Conservation (phyloP, 257 asterid genomes). For the Solanum pennellii region DNA sequence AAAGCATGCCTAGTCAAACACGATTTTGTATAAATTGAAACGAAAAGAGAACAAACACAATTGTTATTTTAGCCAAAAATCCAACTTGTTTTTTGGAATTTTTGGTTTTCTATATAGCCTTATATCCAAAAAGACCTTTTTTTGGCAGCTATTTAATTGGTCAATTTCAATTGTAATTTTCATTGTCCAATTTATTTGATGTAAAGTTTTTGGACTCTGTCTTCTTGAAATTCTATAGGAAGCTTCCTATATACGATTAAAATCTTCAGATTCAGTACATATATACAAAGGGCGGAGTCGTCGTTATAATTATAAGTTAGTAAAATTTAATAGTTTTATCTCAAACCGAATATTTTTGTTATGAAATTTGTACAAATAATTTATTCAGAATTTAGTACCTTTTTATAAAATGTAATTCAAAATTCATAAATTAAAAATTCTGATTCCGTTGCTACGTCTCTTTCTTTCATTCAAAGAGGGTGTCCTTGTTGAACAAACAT, state of each 20-base stretch:
- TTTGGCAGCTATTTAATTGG: neutral
- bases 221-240: neutral
- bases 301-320: neutral
- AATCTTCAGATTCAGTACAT: neutral
- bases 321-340: neutral
- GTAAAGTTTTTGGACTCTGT: neutral
- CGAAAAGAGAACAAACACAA: neutral
- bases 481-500: neutral
- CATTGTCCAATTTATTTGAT: neutral
- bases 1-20: no score
- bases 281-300: neutral
- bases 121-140: neutral
- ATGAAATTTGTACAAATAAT: neutral
- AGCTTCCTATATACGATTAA: neutral
- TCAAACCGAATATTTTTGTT: neutral
- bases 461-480: neutral
- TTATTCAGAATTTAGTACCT: neutral
- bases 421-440: neutral
- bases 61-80: no score
- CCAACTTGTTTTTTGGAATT: neutral
- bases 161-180: neutral
- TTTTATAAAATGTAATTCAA: neutral
- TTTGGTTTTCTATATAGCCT: neutral
- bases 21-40: neutral
- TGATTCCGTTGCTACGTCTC: fast-evolving